Evolutionary conservation across 306 rosid genomes (phyloP).

Genomic region (Vigna trinervia): DNA sequence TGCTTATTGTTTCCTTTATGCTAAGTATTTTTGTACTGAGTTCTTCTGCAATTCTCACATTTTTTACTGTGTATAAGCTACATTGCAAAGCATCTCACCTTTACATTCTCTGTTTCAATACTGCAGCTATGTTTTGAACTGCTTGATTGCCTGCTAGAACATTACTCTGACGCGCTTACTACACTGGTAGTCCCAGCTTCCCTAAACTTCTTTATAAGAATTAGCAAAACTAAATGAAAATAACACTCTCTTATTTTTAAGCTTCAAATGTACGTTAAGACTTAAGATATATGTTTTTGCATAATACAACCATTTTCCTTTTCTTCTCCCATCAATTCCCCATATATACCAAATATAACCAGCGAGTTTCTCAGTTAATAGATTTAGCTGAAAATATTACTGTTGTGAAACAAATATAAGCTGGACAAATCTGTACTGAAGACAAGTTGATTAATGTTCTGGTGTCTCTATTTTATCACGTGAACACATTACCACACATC

Average conservation of each 20-base stretch:
- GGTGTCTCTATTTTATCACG: conserved; percentile 24
- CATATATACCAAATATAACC: conserved; percentile 20
- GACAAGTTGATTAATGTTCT: conserved; percentile 16
- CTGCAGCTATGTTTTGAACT: conserved; percentile 96
- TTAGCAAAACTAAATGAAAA: conserved; percentile 8
- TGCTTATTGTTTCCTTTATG: not conserved
- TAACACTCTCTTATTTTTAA: conserved; percentile 7
- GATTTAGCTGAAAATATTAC: conserved; percentile 10
- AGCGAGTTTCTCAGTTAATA: conserved; percentile 6
- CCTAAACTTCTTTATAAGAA: conserved; percentile 40
- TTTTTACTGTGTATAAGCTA: conserved; percentile 27
- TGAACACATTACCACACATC: conserved; percentile 9
- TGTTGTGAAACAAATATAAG: conserved; percentile 21
- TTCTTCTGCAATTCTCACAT: conserved; percentile 14
- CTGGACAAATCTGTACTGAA: not conserved
- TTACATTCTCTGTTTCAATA: conserved; percentile 39
- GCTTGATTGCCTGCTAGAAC: conserved; percentile 71
- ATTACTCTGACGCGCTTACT: conserved; percentile 63
- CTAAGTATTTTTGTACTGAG: conserved; percentile 28
- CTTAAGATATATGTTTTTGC: conserved; percentile 15
- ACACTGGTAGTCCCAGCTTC: conserved; percentile 69
- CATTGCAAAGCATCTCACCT: conserved; percentile 32
- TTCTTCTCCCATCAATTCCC: conserved; percentile 18
- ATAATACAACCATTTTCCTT: conserved; percentile 12
- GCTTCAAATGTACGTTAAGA: not conserved